phyloP scores from a whole-genome alignment of 2,329 filamentous ascomycete genomes.

The Pseudocercospora musae region DNA sequence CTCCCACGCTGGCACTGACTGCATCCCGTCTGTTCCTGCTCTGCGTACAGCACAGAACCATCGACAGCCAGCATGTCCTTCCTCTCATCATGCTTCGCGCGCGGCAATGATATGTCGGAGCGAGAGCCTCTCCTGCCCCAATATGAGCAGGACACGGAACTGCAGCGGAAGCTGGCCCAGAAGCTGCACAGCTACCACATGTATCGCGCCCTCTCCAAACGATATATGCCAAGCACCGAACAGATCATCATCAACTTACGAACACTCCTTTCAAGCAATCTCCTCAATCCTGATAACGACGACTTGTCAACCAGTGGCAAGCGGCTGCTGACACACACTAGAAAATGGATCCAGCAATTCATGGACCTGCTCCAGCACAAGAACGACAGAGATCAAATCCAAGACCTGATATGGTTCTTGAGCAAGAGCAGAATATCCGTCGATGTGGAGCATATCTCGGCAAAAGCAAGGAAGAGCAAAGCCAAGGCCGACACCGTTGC shows the following conservation, averaged over 20 bases:
- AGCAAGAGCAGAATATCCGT: constrained; percentile 68
- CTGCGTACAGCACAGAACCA: neutral
- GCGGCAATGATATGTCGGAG: constrained; percentile 50
- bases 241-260: constrained; percentile 77
- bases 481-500: constrained; percentile 68
- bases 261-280: constrained; percentile 70
- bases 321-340: constrained; percentile 66
- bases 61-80: constrained; percentile 46
- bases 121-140: constrained; percentile 76
- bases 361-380: constrained; percentile 81
- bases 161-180: constrained; percentile 75
- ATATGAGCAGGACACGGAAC: constrained; percentile 74
- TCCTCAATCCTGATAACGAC: constrained; percentile 71
- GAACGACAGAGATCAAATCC: constrained; percentile 79
- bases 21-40: neutral
- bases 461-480: constrained; percentile 60
- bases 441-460: constrained; percentile 62
- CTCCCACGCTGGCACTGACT: neutral
- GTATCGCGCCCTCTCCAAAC: constrained; percentile 73
- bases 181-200: constrained; percentile 95
- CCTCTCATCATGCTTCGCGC: constrained; percentile 58
- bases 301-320: constrained; percentile 76
- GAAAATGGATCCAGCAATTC: constrained; percentile 72
- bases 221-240: constrained; percentile 89
- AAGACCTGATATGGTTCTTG: constrained; percentile 87